phyloP scores from a whole-genome alignment of 2,329 filamentous ascomycete species.

The Blastomyces silverae region DNA sequence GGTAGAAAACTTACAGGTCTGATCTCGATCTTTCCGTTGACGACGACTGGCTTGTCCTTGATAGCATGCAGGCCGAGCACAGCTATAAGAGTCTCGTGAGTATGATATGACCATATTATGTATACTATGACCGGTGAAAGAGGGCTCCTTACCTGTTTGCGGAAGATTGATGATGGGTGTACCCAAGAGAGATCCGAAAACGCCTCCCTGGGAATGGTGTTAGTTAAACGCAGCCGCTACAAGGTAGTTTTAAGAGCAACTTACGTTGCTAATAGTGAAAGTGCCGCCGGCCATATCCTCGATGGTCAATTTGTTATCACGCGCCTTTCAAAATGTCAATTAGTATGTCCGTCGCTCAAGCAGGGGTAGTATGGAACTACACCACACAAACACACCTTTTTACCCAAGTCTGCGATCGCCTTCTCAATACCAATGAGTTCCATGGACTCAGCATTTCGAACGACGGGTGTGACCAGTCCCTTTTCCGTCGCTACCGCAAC shows the following conservation, averaged over 20 bases:
- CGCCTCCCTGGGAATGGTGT: slow-evolving; percentile 55
- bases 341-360: neutral
- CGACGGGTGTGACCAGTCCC: slow-evolving; percentile 91
- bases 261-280: slow-evolving; percentile 89
- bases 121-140: neutral
- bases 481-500: slow-evolving; percentile 97
- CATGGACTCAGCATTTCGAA: slow-evolving; percentile 84
- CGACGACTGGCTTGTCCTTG: slow-evolving; percentile 82
- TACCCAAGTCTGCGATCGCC: slow-evolving; percentile 85
- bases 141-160: slow-evolving; percentile 56
- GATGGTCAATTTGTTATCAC: slow-evolving; percentile 93
- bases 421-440: slow-evolving; percentile 86
- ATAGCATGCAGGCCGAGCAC: slow-evolving; percentile 92
- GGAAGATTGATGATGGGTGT: slow-evolving; percentile 98
- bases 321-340: slow-evolving; percentile 54
- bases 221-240: slow-evolving; percentile 17
- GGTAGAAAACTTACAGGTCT: slow-evolving; percentile 55
- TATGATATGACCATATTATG: slow-evolving; percentile 17
- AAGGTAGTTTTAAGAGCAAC: slow-evolving; percentile 17
- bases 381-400: slow-evolving; percentile 59
- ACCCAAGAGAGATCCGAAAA: slow-evolving; percentile 95
- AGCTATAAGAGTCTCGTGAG: slow-evolving; percentile 38
- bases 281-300: slow-evolving; percentile 99
- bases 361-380: neutral
- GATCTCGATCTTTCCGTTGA: slow-evolving; percentile 92